Evolutionary conservation across 73 alveolate species (phyloP).

Genomic region (Paraurostyla sp.): DNA sequence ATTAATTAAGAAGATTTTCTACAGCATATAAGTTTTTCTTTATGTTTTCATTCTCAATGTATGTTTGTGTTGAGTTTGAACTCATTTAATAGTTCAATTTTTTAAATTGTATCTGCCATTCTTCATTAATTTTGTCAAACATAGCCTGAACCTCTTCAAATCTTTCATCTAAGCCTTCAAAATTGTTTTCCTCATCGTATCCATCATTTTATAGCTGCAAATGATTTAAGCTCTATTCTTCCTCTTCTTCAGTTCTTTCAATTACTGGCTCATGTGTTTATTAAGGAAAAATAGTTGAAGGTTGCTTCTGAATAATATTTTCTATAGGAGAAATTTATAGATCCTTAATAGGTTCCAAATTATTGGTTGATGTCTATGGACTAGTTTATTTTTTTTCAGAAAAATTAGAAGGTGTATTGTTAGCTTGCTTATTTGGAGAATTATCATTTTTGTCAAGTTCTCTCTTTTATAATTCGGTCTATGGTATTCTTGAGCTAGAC

Average conservation of each 20-base stretch:
- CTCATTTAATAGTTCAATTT: constrained; percentile 9
- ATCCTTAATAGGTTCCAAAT: not conserved
- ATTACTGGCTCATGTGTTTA: not conserved
- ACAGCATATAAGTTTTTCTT: constrained; percentile 24
- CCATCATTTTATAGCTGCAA: not conserved
- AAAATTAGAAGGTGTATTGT: too few relatives aligned
- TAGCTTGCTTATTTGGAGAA: too few relatives aligned
- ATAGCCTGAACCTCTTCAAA: not conserved
- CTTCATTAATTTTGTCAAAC: not conserved
- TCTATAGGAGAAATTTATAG: not conserved
- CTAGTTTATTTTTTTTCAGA: too few relatives aligned
- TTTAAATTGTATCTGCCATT: not conserved
- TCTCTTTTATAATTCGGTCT: not conserved
- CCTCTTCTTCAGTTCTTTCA: constrained; percentile 47
- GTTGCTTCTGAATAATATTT: not conserved
- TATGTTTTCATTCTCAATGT: constrained; percentile 42
- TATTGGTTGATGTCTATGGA: too few relatives aligned
- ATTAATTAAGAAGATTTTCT: constrained; percentile 7
- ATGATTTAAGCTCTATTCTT: not conserved
- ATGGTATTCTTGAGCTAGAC: too few relatives aligned
- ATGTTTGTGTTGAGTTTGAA: not conserved
- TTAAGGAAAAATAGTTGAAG: not conserved
- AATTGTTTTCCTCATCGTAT: not conserved
- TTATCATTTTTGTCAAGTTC: not conserved
- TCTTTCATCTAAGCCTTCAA: not conserved